These are phyloP conservation scores for Cyberlindnera meyerae DNA, from an alignment of 805 yeast species.

Conservation along the genomic window DNA sequence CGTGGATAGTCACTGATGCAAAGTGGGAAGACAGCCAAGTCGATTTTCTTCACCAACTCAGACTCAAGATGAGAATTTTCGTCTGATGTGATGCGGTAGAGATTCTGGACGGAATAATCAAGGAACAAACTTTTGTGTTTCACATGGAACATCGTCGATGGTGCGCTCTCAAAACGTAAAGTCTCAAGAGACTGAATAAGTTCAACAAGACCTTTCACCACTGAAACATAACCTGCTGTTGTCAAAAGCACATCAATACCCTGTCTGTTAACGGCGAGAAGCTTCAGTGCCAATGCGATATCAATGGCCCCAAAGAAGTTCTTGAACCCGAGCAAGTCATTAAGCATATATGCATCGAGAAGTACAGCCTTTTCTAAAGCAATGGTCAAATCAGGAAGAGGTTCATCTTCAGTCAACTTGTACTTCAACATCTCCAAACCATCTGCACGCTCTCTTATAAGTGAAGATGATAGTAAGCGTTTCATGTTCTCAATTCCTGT, in stretches of 20 bases:
- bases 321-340: constrained; percentile 25
- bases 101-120: constrained; percentile 16
- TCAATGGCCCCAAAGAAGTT: constrained; percentile 28
- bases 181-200: constrained; percentile 18
- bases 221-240: constrained; percentile 7
- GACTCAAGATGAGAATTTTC: constrained; percentile 11
- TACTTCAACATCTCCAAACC: constrained; percentile 18
- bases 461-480: constrained; percentile 18
- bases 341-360: constrained; percentile 26
- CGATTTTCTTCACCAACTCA: constrained; percentile 5
- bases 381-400: constrained; percentile 15
- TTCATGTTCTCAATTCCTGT: constrained; percentile 6
- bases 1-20: constrained; percentile 24
- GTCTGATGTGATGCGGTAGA: constrained; percentile 19
- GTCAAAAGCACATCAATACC: constrained; percentile 17
- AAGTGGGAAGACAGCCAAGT: constrained; percentile 20
- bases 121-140: constrained; percentile 18
- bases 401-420: not conserved
- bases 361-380: constrained; percentile 22
- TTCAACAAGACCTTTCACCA: constrained; percentile 16
- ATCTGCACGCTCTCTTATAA: constrained; percentile 23
- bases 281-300: constrained; percentile 25
- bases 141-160: constrained; percentile 24
- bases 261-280: constrained; percentile 28
- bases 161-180: constrained; percentile 22